A percentile compares a stretch with the other conserved stretches of the same genome.
phyloP scores from a whole-genome alignment of 495 filamentous ascomycete genomes.

The Aspergillus steynii region DNA sequence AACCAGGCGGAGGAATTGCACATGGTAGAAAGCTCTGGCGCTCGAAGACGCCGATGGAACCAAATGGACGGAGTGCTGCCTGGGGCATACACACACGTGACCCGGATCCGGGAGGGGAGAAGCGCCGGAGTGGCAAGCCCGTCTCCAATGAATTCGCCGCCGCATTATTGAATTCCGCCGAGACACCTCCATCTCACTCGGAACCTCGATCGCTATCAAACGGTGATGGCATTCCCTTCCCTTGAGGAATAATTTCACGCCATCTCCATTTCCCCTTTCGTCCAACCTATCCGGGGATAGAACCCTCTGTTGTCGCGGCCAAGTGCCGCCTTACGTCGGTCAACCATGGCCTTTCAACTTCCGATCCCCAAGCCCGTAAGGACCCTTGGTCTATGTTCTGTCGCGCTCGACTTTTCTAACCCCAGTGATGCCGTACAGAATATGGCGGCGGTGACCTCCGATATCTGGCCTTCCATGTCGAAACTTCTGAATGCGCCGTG shows the following conservation, averaged over 20 bases:
- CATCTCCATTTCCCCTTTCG: slow-evolving; percentile 17
- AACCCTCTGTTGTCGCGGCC: slow-evolving; percentile 36
- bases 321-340: slow-evolving; percentile 40
- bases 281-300: slow-evolving; percentile 18
- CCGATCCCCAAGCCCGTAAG: slow-evolving; percentile 43
- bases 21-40: background rate
- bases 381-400: slow-evolving; percentile 2
- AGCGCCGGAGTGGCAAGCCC: slow-evolving; percentile 30
- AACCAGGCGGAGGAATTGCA: background rate
- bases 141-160: slow-evolving; percentile 35
- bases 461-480: slow-evolving; percentile 48
- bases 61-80: background rate
- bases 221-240: slow-evolving; percentile 2
- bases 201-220: background rate
- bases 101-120: slow-evolving; percentile 21
- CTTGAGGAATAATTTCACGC: background rate
- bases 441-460: slow-evolving; percentile 38
- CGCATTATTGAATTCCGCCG: slow-evolving; percentile 10
- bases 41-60: background rate
- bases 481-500: slow-evolving; percentile 39
- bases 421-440: slow-evolving; percentile 26
- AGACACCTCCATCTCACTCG: background rate
- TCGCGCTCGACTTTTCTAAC: slow-evolving; percentile 17
- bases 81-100: slow-evolving; percentile 6
- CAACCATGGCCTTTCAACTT: slow-evolving; percentile 52